These are phyloP conservation scores for Gonium pectorale DNA, from an alignment of 139 green algal species.

Conservation along the genomic window DNA sequence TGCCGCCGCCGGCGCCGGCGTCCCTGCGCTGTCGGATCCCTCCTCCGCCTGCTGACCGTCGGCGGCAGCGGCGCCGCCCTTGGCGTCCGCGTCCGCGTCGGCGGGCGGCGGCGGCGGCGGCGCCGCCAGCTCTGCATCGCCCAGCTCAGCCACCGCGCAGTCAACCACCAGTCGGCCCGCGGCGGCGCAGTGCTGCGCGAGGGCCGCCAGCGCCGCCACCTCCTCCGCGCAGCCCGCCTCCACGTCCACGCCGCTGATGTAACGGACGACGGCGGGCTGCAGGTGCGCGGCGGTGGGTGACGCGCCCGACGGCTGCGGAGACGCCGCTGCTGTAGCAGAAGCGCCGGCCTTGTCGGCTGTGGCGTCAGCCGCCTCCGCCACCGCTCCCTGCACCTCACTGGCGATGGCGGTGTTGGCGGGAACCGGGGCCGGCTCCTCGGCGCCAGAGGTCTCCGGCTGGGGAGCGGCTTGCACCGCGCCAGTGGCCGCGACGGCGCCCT, in stretches of 20 bases:
- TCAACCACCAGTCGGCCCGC: slow-evolving; percentile 17
- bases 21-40: background rate
- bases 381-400: no score
- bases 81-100: background rate
- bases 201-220: slow-evolving; percentile 31
- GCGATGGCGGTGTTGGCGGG: no score
- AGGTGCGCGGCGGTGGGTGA: background rate
- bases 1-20: no score
- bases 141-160: slow-evolving; percentile 23
- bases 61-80: background rate
- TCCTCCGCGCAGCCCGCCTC: slow-evolving; percentile 11
- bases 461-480: no score
- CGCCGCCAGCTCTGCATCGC: background rate
- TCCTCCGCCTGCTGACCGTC: no score
- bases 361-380: background rate
- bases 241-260: slow-evolving; percentile 30
- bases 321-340: no score
- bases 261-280: slow-evolving; percentile 15
- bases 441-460: no score
- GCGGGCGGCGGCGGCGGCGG: background rate
- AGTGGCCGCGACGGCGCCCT: no score
- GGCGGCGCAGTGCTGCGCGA: slow-evolving; percentile 13
- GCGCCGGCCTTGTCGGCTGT: background rate
- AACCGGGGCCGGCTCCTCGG: no score
- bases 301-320: background rate